A percentile compares a stretch with the other conserved stretches of the same genome.
phyloP scores from a whole-genome alignment of 192 early-diverging fungal species.

The Linnemannia elongata region DNA sequence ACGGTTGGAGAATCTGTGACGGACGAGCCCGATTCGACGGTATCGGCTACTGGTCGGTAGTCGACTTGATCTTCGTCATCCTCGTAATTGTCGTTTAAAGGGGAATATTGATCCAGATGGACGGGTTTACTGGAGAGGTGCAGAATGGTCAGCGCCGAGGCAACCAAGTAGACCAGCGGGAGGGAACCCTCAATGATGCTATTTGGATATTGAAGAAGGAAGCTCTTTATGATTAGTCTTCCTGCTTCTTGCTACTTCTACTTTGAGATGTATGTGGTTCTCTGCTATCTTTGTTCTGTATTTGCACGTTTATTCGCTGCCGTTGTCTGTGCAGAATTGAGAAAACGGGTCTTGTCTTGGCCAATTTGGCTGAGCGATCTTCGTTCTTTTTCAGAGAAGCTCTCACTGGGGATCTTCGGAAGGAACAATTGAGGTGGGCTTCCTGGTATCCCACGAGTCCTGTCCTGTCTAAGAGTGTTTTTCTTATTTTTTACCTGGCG shows the following conservation, averaged over 20 bases:
- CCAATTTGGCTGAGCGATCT: background rate
- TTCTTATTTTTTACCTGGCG: conserved; percentile 3
- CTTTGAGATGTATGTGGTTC: background rate
- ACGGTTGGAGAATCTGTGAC: conserved; percentile 9
- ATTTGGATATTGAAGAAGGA: background rate
- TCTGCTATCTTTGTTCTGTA: background rate
- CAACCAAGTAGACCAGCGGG: conserved; percentile 32
- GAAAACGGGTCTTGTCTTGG: background rate
- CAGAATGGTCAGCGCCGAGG: conserved; percentile 32
- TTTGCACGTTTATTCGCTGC: background rate
- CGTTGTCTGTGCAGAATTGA: background rate
- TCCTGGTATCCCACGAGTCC: background rate
- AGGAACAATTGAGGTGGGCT: background rate
- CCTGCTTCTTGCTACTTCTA: background rate
- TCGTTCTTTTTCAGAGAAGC: background rate
- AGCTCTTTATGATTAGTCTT: background rate
- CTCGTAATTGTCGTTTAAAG: conserved; percentile 24
- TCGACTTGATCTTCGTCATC: conserved; percentile 17
- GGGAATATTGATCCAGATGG: conserved; percentile 44
- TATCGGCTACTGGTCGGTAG: background rate
- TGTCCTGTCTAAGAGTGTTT: background rate
- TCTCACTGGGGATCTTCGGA: background rate
- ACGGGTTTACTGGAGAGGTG: conserved; percentile 48
- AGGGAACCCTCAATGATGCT: conserved; percentile 36
- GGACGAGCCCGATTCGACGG: background rate